A percentile compares a stretch with the other conserved stretches of the same genome.
phyloP scores from a whole-genome alignment of 495 filamentous ascomycete species.

The Xylaria curta region DNA sequence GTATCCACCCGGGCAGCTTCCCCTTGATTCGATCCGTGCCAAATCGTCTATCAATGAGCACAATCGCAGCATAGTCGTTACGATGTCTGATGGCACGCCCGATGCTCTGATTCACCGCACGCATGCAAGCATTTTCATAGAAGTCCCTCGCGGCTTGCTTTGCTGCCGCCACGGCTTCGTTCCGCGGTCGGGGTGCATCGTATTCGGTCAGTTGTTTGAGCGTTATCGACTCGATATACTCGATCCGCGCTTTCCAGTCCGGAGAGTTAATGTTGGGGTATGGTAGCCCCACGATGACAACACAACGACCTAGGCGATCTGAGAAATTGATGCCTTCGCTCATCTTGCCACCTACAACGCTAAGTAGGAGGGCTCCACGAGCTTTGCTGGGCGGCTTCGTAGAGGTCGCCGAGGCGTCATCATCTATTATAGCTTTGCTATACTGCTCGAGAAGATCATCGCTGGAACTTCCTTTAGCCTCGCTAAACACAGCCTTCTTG shows the following conservation, averaged over 20 bases:
- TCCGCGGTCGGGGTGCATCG: slow-evolving; percentile 58
- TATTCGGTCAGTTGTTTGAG: slow-evolving; percentile 47
- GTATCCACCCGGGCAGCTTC: slow-evolving; percentile 92
- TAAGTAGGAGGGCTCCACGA: slow-evolving; percentile 82
- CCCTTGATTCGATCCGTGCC: slow-evolving; percentile 66
- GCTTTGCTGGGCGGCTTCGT: slow-evolving; percentile 33
- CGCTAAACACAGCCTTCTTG: slow-evolving; percentile 72
- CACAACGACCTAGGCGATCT: slow-evolving; percentile 84
- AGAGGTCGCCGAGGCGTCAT: not conserved
- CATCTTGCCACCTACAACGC: slow-evolving; percentile 93
- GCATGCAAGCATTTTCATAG: slow-evolving; percentile 95
- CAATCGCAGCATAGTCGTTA: slow-evolving; percentile 86
- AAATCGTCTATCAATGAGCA: slow-evolving; percentile 84
- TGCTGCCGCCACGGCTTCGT: slow-evolving; percentile 50
- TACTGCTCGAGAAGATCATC: slow-evolving; percentile 79
- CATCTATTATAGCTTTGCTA: slow-evolving; percentile 65
- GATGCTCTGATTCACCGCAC: slow-evolving; percentile 95
- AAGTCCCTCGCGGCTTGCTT: slow-evolving; percentile 79
- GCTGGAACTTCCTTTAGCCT: slow-evolving; percentile 62
- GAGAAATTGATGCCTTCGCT: slow-evolving; percentile 99
- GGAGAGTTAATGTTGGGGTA: slow-evolving; percentile 91
- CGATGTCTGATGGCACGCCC: slow-evolving; percentile 90
- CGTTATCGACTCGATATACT: slow-evolving; percentile 80
- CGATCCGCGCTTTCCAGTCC: slow-evolving; percentile 90
- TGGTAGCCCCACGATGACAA: slow-evolving; percentile 87